Conservation (phyloP, 129 eudicot species). For the Helichrysum umbraculigerum region DNA sequence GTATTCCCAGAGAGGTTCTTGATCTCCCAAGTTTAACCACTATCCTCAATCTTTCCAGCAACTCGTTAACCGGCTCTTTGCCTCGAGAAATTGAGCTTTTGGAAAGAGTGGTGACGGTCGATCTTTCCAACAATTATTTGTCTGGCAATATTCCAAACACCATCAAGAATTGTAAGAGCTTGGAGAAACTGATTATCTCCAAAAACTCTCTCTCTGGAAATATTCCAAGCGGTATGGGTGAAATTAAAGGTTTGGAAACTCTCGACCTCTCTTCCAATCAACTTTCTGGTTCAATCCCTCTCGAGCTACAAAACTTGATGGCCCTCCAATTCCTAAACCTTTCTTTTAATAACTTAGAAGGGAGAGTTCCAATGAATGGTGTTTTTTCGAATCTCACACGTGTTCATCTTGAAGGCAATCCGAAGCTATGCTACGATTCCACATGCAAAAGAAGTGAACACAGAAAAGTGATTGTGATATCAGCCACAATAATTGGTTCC, state of each 20-base stretch:
- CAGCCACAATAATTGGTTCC: not conserved
- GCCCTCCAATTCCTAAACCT: conserved; percentile 53
- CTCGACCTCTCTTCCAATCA: conserved; percentile 68
- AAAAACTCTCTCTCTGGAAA: conserved; percentile 45
- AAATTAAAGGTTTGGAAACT: conserved; percentile 47
- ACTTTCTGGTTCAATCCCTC: conserved; percentile 61
- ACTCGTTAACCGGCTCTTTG: conserved; percentile 48
- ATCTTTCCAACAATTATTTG: conserved; percentile 48
- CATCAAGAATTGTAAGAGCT: conserved; percentile 54
- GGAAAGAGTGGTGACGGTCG: conserved; percentile 42
- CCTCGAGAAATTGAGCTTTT: conserved; percentile 52
- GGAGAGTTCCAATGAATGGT: conserved; percentile 51
- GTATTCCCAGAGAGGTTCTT: conserved; percentile 45
- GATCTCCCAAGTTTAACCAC: conserved; percentile 46
- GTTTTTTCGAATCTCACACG: conserved; percentile 43
- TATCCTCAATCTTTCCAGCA: conserved; percentile 53
- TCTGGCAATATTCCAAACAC: conserved; percentile 51
- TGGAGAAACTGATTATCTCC: conserved; percentile 39
- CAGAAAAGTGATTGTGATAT: conserved; percentile 3
- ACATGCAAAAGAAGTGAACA: conserved; percentile 15
- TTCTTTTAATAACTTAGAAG: conserved; percentile 67
- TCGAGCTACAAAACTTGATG: conserved; percentile 34
- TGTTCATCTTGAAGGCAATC: conserved; percentile 58
- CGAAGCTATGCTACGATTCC: conserved; percentile 41
- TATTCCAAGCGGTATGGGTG: conserved; percentile 48